A percentile compares a stretch with the other conserved stretches of the same genome.
Evolutionary conservation across 2,329 filamentous ascomycete genomes (phyloP).

Genomic region (Hypoxylon sp.): DNA sequence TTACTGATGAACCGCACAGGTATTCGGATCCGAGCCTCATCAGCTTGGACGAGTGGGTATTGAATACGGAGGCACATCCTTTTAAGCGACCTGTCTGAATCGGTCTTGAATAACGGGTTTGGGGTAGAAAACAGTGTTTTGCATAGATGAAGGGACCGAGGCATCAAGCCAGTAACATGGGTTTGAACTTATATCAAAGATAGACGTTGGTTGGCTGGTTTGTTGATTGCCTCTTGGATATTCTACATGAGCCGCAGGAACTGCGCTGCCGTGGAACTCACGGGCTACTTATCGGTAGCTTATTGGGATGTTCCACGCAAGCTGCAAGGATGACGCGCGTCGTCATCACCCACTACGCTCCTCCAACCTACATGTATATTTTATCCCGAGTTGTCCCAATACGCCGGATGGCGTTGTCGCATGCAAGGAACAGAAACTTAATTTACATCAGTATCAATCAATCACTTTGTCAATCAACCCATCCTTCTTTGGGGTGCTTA

Average conservation of each 20-base stretch:
- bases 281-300: constrained; percentile 29
- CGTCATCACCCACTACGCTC: constrained; percentile 35
- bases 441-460: neutral
- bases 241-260: constrained; percentile 15
- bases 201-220: neutral
- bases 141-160: constrained; percentile 21
- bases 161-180: neutral
- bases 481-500: too few relatives aligned
- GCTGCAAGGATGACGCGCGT: constrained; percentile 37
- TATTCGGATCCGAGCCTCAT: constrained; percentile 67
- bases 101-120: constrained; percentile 4
- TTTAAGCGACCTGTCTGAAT: constrained; percentile 50
- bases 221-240: constrained; percentile 7
- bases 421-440: neutral
- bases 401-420: constrained; percentile 4
- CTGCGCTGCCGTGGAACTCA: constrained; percentile 2
- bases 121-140: constrained; percentile 12
- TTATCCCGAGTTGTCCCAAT: constrained; percentile 11
- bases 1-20: constrained; percentile 34
- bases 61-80: constrained; percentile 62
- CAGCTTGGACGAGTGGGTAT: constrained; percentile 76
- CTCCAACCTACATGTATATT: neutral
- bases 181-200: constrained; percentile 13
- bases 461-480: neutral
- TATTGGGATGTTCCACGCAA: constrained; percentile 35